Evolutionary conservation across 768 basidiomycete species (phyloP).

Genomic region (Mycena filopes): DNA sequence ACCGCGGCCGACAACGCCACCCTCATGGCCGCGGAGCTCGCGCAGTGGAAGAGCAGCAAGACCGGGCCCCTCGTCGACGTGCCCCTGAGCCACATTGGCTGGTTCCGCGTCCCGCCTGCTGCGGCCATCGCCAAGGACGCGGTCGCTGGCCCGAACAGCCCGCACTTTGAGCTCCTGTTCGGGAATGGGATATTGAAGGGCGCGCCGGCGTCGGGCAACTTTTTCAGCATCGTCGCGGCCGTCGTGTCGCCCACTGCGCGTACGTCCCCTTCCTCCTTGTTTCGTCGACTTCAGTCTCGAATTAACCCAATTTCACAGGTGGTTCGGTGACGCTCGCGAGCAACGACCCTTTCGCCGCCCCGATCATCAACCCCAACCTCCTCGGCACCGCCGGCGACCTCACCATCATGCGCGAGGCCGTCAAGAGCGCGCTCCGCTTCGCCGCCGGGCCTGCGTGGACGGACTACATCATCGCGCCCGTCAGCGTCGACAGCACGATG

Average conservation of each 20-base stretch:
- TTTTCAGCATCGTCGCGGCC: conserved; percentile 33
- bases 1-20: conserved; percentile 28
- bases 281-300: no score
- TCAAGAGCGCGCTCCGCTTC: conserved; percentile 34
- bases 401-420: conserved; percentile 36
- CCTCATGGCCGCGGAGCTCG: conserved; percentile 19
- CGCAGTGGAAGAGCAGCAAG: conserved; percentile 36
- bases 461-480: conserved; percentile 33
- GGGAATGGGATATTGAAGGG: conserved; percentile 31
- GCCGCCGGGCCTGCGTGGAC: conserved; percentile 33
- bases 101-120: conserved; percentile 40
- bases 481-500: conserved; percentile 21
- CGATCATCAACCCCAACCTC: conserved; percentile 59
- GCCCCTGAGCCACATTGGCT: conserved; percentile 37
- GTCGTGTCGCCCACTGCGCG: conserved; percentile 42
- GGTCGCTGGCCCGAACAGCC: conserved; percentile 40
- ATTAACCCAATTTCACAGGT: conserved; percentile 24
- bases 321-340: conserved; percentile 48
- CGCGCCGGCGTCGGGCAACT: conserved; percentile 34
- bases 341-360: conserved; percentile 51
- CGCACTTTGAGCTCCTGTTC: conserved; percentile 45
- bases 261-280: background rate
- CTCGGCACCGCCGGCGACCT: conserved; percentile 40
- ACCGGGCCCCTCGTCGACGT: conserved; percentile 41
- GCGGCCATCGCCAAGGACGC: conserved; percentile 43